A percentile compares a stretch with the other conserved stretches of the same genome.
Evolutionary conservation across 352 stramenopile genomes (phyloP).

Genomic region (Phytophthora pinifolia): DNA sequence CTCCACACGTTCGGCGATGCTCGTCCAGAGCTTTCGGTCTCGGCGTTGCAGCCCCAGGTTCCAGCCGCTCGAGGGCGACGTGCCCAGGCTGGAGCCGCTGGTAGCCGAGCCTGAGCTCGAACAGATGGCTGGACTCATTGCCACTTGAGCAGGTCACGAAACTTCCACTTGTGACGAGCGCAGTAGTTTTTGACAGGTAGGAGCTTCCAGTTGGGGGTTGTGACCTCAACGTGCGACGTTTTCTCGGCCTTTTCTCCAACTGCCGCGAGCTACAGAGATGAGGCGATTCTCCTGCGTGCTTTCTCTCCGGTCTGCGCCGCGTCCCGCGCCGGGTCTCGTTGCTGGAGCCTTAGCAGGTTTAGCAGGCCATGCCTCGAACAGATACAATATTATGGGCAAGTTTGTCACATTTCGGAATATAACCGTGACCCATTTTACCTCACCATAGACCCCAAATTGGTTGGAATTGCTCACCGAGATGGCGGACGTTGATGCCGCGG

Average conservation of each 20-base stretch:
- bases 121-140: conserved; percentile 33
- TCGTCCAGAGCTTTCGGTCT: conserved; percentile 68
- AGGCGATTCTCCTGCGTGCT: background rate
- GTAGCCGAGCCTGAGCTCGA: conserved; percentile 1
- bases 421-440: background rate
- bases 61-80: conserved; percentile 41
- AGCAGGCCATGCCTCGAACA: conserved; percentile 19
- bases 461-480: too few species aligned
- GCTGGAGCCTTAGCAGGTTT: conserved; percentile 7
- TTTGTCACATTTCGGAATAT: conserved; percentile 16
- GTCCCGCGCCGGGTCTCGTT: conserved; percentile 19
- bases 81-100: conserved; percentile 15
- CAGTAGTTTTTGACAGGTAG: background rate
- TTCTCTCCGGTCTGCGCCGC: conserved; percentile 1
- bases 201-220: background rate
- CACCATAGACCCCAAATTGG: background rate
- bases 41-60: conserved; percentile 61
- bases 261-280: background rate
- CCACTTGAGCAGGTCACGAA: conserved; percentile 12
- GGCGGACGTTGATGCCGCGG: background rate
- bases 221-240: conserved; percentile 5
- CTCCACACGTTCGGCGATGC: conserved; percentile 54
- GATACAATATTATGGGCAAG: conserved; percentile 4
- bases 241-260: conserved; percentile 21
- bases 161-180: conserved; percentile 11